Base-by-base conservation (phyloP, 164 flowering plant species). In the Saururus chinensis region DNA sequence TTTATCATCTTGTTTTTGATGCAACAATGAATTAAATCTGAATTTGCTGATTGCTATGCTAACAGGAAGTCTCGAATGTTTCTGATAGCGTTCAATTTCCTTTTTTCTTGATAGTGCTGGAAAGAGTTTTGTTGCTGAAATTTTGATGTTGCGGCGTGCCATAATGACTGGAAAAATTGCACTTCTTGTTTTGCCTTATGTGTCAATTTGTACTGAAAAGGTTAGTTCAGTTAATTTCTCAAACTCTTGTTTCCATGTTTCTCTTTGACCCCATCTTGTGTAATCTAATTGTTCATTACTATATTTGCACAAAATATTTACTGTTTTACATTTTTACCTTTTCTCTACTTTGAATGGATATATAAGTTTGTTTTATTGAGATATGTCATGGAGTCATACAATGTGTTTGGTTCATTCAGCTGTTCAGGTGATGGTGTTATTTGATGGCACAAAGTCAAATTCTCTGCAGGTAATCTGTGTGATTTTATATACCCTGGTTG, bases 91-190 rank as follows among this genome's bases (percentile, higher is more conserved):
- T 53, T 20, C 62, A 59, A 19, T 52, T 20, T 53, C 12, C 56
- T 63, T 58, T 51, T 49, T 71, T n/a, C 65, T 51, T 69, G 35
- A 64, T 83, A 90, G 99, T 79, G 99, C 97, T 53, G 99, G 99
- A 53, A 90, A 90, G 79, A 93, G 96, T 81, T 86, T 93, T 82
- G 97, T 93, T 73, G 97, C 97, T 64, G 99, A 93, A 68, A 87
- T 93, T 66, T 70, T 93, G 71, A 93, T 93, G 99, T 62, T 93
- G 69, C 82, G 91, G 66, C 75, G 88, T 68, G 83, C 88, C 66
- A 71, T 88, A 62, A 68, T 76, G 60, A 79, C 84, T 57, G 91
- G 91, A 70, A 93, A 88, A 77, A 87, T 90, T 70, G 96, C 97
- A 65, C 61, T 90, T n/a, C 99, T 93, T 74, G 99, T 93, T 35